A percentile compares a stretch with the other conserved stretches of the same genome.
Conservation (phyloP, 805 yeast genomes). For the Wickerhamiella bombiphila region DNA sequence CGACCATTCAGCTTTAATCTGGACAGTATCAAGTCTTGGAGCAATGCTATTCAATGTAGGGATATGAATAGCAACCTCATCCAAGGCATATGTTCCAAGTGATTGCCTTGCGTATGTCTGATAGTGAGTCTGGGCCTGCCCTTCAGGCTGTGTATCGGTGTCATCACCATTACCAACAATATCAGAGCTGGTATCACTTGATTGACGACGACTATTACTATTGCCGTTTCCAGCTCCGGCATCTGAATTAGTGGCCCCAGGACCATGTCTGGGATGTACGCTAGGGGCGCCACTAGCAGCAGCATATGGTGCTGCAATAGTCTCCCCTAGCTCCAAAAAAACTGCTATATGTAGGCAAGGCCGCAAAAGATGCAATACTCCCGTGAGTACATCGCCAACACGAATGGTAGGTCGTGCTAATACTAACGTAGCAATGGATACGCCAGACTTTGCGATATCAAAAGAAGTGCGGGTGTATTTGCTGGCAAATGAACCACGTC, state of each 20-base stretch:
- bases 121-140: conserved; percentile 5
- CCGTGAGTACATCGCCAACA: conserved; percentile 33
- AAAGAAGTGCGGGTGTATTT: conserved; percentile 18
- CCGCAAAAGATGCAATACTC: conserved; percentile 26
- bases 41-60: conserved; percentile 15
- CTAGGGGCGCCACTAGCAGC: conserved; percentile 14
- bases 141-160: background rate
- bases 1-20: conserved; percentile 14
- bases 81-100: conserved; percentile 9
- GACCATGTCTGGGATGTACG: too few relatives aligned
- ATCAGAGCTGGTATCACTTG: too few relatives aligned
- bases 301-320: conserved; percentile 19
- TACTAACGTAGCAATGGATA: conserved; percentile 26
- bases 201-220: too few relatives aligned
- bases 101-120: conserved; percentile 14
- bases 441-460: conserved; percentile 31
- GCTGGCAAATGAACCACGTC: conserved; percentile 8
- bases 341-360: conserved; percentile 29
- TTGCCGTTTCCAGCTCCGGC: too few relatives aligned
- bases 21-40: conserved; percentile 13
- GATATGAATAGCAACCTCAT: conserved; percentile 13
- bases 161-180: too few relatives aligned
- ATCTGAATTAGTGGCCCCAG: too few relatives aligned
- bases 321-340: conserved; percentile 26
- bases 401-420: conserved; percentile 24